Evolutionary conservation across 192 early-diverging fungal genomes (phyloP), one percentile per base, ranked within the genome.

Genomic region (Umbelopsis sp.): DNA sequence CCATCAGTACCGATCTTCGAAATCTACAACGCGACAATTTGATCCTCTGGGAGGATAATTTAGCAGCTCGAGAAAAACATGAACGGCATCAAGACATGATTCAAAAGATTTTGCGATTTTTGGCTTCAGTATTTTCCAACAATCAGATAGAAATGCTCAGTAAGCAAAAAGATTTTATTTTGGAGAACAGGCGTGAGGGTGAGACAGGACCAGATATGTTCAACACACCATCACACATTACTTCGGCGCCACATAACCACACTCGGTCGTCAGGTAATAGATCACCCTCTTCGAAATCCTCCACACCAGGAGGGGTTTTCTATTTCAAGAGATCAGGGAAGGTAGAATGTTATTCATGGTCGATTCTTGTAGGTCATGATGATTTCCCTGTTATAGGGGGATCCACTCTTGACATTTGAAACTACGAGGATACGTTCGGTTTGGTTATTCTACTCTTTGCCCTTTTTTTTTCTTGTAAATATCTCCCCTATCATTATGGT

Each of bases 71-170:
- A 30, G 91, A 94, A 50, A 85, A 90, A 21, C 91, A 96, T 78
- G 89, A 90, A 47, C 81, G 90, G 45, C 96, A 98, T 74, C 95
- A 98, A 78, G 89, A 89, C 12, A 94, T 90, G 0, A 97, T 98
- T 48, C 92, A 97, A 81, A 97, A 96, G 75, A 97, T 98, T 64
- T 68, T 98, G 67, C 80, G 89, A 16, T 98, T 98, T 78, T 76
- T 98, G 73, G 94, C 95, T 1, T 88, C 92, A 0, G 88, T 98
- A 41, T 96, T 94, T 78, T 85, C 91, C 25, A 72, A 74, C 35
- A 87, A 89, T 20, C 76, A 80, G 22, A 27, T 66, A 46, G 58
- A 69, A 8, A 44, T 52, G 46, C 35, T 70, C 61, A 70, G 64
- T 75, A 66, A 70, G 74, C 52, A 70, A 46, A 73, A 44, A n/a